These are phyloP conservation scores for Debaryomycetaceae sp. DNA, from an alignment of 1,139 yeast species.

Conservation along the genomic window DNA sequence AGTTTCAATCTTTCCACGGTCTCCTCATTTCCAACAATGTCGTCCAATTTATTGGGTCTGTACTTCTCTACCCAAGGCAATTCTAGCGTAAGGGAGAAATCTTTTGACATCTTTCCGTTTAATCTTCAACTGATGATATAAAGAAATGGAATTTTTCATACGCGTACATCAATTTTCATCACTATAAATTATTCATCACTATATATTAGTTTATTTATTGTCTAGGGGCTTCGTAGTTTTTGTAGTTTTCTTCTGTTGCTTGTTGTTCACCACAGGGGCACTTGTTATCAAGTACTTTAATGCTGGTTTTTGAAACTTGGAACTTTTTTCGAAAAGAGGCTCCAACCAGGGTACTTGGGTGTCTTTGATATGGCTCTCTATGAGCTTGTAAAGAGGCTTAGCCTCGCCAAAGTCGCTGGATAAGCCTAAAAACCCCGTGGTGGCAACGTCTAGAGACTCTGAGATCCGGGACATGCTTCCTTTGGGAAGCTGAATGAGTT, in stretches of 20 bases:
- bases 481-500: constrained; percentile 52
- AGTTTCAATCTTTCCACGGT: constrained; percentile 80
- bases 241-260: constrained; percentile 16
- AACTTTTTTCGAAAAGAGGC: constrained; percentile 17
- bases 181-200: not conserved
- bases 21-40: constrained; percentile 91
- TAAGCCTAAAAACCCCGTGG: constrained; percentile 29
- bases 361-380: constrained; percentile 31
- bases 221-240: not conserved
- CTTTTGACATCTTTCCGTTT: constrained; percentile 13
- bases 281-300: constrained; percentile 36
- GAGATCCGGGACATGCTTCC: constrained; percentile 40
- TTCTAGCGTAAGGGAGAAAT: constrained; percentile 28
- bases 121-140: not conserved
- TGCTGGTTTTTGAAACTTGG: constrained; percentile 27
- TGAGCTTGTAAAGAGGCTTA: constrained; percentile 24
- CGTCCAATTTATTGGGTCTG: constrained; percentile 73
- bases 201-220: not conserved
- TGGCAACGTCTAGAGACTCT: constrained; percentile 22
- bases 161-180: not conserved
- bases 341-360: constrained; percentile 47
- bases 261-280: constrained; percentile 34
- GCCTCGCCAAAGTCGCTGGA: constrained; percentile 21
- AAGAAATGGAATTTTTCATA: not conserved
- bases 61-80: constrained; percentile 89